Conservation (phyloP, 1,139 yeast genomes). For the Candida frijolesensis region DNA sequence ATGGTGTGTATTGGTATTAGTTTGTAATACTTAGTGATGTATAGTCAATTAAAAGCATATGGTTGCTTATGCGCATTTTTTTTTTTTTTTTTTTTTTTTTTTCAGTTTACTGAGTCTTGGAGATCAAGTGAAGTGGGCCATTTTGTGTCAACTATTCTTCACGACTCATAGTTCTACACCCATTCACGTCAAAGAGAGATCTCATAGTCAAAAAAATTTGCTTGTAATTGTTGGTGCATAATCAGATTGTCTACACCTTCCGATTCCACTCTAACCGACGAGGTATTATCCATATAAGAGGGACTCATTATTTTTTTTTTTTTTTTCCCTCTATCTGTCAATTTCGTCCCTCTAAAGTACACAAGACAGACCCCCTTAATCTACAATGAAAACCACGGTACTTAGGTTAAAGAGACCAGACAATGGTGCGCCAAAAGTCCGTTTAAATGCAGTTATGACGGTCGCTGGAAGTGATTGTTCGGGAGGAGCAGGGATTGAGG, state of each 20-base stretch:
- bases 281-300: too few relatives aligned
- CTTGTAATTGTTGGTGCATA: too few relatives aligned
- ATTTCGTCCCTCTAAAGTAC: too few relatives aligned
- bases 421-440: neutral
- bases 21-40: neutral
- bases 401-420: neutral
- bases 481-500: conserved; percentile 96
- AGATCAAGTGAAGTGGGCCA: too few relatives aligned
- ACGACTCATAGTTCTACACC: too few relatives aligned
- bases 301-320: neutral
- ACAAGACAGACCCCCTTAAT: too few relatives aligned
- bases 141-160: neutral
- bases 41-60: neutral
- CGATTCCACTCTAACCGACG: too few relatives aligned
- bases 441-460: conserved; percentile 53
- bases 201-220: neutral
- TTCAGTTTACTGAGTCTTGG: neutral
- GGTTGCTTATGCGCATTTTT: conserved; percentile 1
- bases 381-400: neutral
- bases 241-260: too few relatives aligned
- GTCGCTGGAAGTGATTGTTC: conserved; percentile 87
- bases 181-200: neutral
- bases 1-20: neutral
- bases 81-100: neutral
- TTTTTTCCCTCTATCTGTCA: neutral